A percentile compares a stretch with the other conserved stretches of the same genome.
phyloP scores from a whole-genome alignment of 306 rosid genomes.

The Begonia loranthoides region DNA sequence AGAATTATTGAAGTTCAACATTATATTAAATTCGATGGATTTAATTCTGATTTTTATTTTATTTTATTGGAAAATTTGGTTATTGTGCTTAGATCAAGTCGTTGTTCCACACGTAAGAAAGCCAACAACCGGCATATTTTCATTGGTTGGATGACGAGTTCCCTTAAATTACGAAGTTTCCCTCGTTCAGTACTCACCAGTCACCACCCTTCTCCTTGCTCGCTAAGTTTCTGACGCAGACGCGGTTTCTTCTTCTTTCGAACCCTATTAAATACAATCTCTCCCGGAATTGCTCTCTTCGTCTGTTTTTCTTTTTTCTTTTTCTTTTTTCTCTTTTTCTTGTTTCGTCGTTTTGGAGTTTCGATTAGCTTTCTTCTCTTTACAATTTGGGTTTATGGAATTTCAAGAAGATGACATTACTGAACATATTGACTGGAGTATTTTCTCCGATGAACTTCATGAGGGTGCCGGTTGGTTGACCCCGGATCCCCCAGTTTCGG shows the following conservation, averaged over 20 bases:
- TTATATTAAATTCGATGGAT: no score
- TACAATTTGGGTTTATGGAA: constrained; percentile 9
- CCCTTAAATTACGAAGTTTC: no score
- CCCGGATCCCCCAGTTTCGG: constrained; percentile 7
- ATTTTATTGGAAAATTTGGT: no score
- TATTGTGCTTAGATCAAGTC: no score
- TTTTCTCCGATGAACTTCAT: constrained; percentile 15
- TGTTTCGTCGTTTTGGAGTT: not conserved
- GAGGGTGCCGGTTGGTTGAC: constrained; percentile 6
- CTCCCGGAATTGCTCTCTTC: not conserved
- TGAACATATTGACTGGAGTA: constrained; percentile 23
- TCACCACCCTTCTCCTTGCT: constrained; percentile 5
- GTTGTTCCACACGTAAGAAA: no score
- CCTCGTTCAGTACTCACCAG: not conserved
- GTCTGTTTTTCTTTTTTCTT: not conserved
- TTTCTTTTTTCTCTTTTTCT: not conserved
- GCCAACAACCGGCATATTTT: no score
- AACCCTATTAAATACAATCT: not conserved
- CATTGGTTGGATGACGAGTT: not conserved
- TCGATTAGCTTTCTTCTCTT: not conserved
- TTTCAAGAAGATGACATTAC: constrained; percentile 10
- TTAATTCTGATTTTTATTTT: not conserved
- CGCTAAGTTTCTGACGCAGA: not conserved
- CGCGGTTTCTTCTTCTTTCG: not conserved
- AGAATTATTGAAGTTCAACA: no score